Percentiles rank a stretch among this genome's conserved stretches.
Conservation (phyloP, 2,329 filamentous ascomycete genomes). For the Exophiala viscosa region DNA sequence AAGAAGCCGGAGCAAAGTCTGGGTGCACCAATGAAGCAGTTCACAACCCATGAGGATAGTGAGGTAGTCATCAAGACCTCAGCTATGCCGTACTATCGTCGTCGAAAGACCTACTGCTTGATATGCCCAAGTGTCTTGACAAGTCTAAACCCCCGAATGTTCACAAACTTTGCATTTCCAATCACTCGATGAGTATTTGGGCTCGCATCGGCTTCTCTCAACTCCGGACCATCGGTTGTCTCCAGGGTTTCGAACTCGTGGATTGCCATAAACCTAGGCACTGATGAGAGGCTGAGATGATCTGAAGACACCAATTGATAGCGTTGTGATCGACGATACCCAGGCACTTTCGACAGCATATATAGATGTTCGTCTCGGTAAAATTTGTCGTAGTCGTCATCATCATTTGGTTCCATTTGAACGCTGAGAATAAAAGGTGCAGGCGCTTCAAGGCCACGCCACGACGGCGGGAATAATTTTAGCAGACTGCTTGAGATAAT, state of each 20-base stretch:
- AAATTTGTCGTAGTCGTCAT: conserved; percentile 7
- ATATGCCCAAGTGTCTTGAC: not conserved
- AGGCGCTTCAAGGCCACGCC: not conserved
- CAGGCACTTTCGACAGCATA: conserved; percentile 4
- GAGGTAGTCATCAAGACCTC: too few species aligned
- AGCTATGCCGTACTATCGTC: not conserved
- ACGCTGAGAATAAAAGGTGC: conserved; percentile 8
- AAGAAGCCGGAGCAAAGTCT: too few species aligned
- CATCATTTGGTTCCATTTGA: conserved; percentile 4
- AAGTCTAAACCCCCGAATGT: conserved; percentile 5
- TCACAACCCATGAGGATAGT: too few species aligned
- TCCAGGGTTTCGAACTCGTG: conserved; percentile 4
- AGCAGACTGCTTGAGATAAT: not conserved
- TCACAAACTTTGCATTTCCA: conserved; percentile 3
- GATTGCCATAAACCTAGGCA: conserved; percentile 9
- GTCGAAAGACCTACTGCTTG: not conserved
- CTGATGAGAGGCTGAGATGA: not conserved
- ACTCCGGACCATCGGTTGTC: not conserved
- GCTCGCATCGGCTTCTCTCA: conserved; percentile 7
- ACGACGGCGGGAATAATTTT: not conserved
- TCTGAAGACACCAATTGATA: conserved; percentile 1
- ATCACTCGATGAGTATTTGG: conserved; percentile 7
- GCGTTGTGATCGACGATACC: conserved; percentile 7
- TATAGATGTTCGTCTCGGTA: conserved; percentile 6
- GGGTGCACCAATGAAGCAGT: too few species aligned